Conservation (phyloP, 768 basidiomycete species). For the Ramaria sp. region DNA sequence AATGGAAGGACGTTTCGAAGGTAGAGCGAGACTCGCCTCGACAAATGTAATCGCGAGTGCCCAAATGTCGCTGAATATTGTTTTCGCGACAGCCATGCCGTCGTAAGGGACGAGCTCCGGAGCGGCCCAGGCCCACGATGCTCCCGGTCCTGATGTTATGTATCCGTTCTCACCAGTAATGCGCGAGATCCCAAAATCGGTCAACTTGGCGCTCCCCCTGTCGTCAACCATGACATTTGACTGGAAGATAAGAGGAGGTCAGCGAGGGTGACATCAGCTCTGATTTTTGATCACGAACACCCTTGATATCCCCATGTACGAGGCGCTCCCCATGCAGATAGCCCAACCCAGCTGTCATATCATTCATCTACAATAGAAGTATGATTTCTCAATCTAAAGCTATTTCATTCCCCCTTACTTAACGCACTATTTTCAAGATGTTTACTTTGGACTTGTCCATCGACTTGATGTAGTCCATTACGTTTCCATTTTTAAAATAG, state of each 20-base stretch:
- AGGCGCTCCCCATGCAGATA: background rate
- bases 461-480: conserved; percentile 1
- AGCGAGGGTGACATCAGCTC: background rate
- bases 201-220: background rate
- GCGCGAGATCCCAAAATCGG: conserved; percentile 7
- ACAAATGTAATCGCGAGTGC: conserved; percentile 3
- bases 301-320: conserved; percentile 7
- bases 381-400: background rate
- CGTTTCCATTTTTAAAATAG: conserved; percentile 8
- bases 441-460: background rate
- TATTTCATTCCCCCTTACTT: background rate
- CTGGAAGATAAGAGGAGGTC: background rate
- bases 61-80: background rate
- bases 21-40: background rate
- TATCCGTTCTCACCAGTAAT: background rate
- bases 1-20: too few relatives aligned
- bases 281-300: background rate
- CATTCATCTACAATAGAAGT: background rate
- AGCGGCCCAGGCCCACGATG: conserved; percentile 5
- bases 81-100: background rate
- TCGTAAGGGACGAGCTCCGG: conserved; percentile 1
- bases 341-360: background rate
- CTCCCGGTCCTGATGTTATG: conserved; percentile 1
- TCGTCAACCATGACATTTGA: conserved; percentile 7
- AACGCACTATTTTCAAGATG: background rate